Percentiles rank a stretch among this genome's conserved stretches.
phyloP scores from a whole-genome alignment of 75 land plant species.

The Picea sitchensis region DNA sequence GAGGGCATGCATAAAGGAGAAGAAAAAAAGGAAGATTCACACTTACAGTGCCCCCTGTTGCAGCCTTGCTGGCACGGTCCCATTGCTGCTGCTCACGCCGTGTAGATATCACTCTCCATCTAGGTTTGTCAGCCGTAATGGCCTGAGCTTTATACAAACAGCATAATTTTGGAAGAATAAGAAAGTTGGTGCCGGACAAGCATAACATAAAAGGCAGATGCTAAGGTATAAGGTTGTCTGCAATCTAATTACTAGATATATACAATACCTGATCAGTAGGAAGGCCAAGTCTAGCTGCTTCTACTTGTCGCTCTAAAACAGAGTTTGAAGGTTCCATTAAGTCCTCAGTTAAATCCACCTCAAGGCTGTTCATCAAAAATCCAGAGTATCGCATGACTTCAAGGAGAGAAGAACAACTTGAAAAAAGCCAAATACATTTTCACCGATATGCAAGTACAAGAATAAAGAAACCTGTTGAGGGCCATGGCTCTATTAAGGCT shows the following conservation, averaged over 20 bases:
- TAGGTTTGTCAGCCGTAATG: constrained; percentile 22
- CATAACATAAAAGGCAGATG: background rate
- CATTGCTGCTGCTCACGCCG: constrained; percentile 78
- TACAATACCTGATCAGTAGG: constrained; percentile 17
- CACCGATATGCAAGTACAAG: constrained; percentile 3
- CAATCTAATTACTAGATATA: background rate
- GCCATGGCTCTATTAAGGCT: constrained; percentile 80
- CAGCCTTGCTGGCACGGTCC: constrained; percentile 80
- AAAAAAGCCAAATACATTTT: background rate
- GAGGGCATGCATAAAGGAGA: background rate
- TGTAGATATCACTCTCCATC: constrained; percentile 82
- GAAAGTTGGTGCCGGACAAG: background rate
- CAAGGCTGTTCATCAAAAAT: constrained; percentile 52
- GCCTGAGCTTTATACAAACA: constrained; percentile 12
- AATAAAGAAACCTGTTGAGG: constrained; percentile 67
- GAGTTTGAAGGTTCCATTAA: constrained; percentile 56
- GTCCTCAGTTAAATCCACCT: constrained; percentile 78
- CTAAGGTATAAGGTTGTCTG: background rate
- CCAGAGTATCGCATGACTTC: constrained; percentile 9
- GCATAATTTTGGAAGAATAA: background rate
- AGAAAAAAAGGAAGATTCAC: background rate
- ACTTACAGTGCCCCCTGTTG: constrained; percentile 88
- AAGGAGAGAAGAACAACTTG: background rate
- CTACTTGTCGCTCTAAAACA: constrained; percentile 44
- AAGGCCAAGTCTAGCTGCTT: constrained; percentile 39